Evolutionary conservation across 1,284 basidiomycete species (phyloP), one percentile per base, ranked within the genome.

Genomic region (Pisolithus thermaeus): DNA sequence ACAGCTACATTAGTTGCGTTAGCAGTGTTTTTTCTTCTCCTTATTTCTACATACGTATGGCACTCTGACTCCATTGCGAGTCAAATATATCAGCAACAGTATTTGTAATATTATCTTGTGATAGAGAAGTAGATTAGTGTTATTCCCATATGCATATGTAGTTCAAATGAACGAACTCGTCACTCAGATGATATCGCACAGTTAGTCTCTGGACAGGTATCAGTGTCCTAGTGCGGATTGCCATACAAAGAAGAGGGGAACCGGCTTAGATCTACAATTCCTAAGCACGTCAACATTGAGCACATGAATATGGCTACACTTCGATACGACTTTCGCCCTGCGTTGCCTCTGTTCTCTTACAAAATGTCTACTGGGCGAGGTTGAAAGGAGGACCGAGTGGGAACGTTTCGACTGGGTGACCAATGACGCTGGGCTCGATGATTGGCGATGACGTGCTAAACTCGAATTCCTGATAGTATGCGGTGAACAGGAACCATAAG

Each of bases 321-420:
- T 43, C 14, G 20, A 8, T 27, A 28, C 1, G 25, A 25, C 28
- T n/a, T 25, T 28, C n/a, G 25, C 7, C 7, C 8, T 43, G 27
- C 22, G 6, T 27, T 9, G 14, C 16, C 23, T 22, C 14, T 7
- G 9, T 27, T 25, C 20, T 23, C 41, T 25, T 42, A 23, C 41
- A 42, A 7, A 11, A 20, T 20, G 28, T 45, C 22, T 20, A 36
- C 47, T 60, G 62, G 11, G 56, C 54, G 53, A 66, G 69, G 11
- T 42, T 58, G 45, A 68, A 66, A 4, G 64, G 61, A 1, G 67
- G 52, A n/a, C 65, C 68, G 3, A 69, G 67, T 27, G 57, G 60
- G 42, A 66, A 58, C 22, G 57, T 51, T 3, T 67, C 66, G 0
- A 58, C 55, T 4, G 61, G 46, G 2, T 55, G 47, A 8, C 28